phyloP scores from a whole-genome alignment of 805 yeast species.

The Sungouiozyma ichnusensis region DNA sequence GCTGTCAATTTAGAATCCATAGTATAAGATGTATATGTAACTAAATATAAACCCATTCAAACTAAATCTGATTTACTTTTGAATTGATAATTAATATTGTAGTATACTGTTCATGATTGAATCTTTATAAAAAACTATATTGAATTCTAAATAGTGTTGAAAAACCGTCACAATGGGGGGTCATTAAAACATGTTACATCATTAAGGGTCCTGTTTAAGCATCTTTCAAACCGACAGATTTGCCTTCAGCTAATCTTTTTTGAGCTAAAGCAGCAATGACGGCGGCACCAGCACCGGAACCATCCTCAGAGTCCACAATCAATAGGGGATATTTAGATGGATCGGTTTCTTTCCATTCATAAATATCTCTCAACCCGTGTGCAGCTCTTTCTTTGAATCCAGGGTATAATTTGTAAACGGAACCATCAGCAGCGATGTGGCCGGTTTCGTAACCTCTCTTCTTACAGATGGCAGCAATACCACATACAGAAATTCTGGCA shows the following conservation, averaged over 20 bases:
- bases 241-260: slow-evolving; percentile 57
- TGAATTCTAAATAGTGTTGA: too few relatives aligned
- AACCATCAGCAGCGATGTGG: slow-evolving; percentile 94
- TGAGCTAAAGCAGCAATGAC: slow-evolving; percentile 90
- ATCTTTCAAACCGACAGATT: slow-evolving; percentile 43
- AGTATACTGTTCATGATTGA: too few relatives aligned
- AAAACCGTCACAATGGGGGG: too few relatives aligned
- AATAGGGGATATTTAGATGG: slow-evolving; percentile 58
- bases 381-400: slow-evolving; percentile 83
- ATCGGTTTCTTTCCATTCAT: slow-evolving; percentile 52
- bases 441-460: slow-evolving; percentile 69
- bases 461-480: slow-evolving; percentile 84
- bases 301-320: slow-evolving; percentile 91
- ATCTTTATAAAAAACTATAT: too few relatives aligned
- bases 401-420: slow-evolving; percentile 88
- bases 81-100: too few relatives aligned
- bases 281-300: slow-evolving; percentile 98
- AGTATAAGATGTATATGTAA: slow-evolving; percentile 37
- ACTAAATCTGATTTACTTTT: too few relatives aligned
- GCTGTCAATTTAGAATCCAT: slow-evolving; percentile 91
- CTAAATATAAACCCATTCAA: too few relatives aligned
- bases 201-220: slow-evolving; percentile 4
- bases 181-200: not conserved
- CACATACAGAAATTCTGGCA: slow-evolving; percentile 85
- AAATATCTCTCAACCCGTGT: slow-evolving; percentile 74